These are phyloP conservation scores for Candida xyloterini DNA, from an alignment of 805 yeast species.

Conservation along the genomic window DNA sequence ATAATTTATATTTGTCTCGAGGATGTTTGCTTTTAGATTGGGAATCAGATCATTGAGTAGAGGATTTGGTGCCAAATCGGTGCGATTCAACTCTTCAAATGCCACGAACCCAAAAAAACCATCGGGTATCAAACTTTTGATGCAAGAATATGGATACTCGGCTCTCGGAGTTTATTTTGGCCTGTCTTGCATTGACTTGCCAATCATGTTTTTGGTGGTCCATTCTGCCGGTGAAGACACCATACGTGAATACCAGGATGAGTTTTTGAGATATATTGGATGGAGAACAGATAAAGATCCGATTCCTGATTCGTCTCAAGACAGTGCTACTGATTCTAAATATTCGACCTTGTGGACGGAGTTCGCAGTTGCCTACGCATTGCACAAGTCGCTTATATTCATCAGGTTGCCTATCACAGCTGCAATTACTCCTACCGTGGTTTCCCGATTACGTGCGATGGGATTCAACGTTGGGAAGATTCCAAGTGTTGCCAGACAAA, in stretches of 20 bases:
- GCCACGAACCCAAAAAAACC: slow-evolving; percentile 29
- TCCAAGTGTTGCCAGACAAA: slow-evolving; percentile 34
- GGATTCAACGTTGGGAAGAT: slow-evolving; percentile 74
- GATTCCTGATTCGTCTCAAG: slow-evolving; percentile 22
- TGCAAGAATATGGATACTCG: slow-evolving; percentile 86
- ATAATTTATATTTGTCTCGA: neutral
- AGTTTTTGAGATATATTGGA: slow-evolving; percentile 61
- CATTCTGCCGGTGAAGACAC: slow-evolving; percentile 85
- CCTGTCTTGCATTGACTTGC: slow-evolving; percentile 73
- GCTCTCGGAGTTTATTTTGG: slow-evolving; percentile 83
- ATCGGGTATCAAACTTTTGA: slow-evolving; percentile 57
- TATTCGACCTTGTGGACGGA: slow-evolving; percentile 65
- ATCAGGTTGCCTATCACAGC: slow-evolving; percentile 88
- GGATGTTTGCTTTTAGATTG: slow-evolving; percentile 1
- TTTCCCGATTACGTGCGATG: slow-evolving; percentile 60
- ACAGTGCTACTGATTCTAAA: slow-evolving; percentile 18
- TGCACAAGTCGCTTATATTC: slow-evolving; percentile 83
- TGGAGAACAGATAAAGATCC: slow-evolving; percentile 26
- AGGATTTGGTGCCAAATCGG: slow-evolving; percentile 1
- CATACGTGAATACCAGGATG: slow-evolving; percentile 64
- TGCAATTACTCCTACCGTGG: slow-evolving; percentile 83
- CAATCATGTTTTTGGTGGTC: slow-evolving; percentile 76
- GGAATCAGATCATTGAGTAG: slow-evolving; percentile 3
- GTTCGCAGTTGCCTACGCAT: slow-evolving; percentile 84
- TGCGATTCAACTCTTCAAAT: slow-evolving; percentile 21